phyloP scores from a whole-genome alignment of 805 yeast genomes.

The Clavispora vitiphila region DNA sequence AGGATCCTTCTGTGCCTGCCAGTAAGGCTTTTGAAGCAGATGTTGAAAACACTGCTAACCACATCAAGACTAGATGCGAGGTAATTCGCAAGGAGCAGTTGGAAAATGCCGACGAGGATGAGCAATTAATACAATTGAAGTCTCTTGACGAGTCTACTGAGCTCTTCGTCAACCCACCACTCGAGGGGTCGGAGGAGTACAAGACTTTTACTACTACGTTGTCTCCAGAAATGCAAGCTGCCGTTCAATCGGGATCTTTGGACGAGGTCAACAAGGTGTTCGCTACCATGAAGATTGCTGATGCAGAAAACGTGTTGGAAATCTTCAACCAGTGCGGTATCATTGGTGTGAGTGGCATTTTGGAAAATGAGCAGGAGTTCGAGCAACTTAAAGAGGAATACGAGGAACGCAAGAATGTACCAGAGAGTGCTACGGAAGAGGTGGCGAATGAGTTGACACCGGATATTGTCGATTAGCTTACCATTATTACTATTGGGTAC shows the following conservation, averaged over 20 bases:
- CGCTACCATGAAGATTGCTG: conserved; percentile 63
- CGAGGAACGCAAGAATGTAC: conserved; percentile 16
- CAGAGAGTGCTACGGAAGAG: background rate
- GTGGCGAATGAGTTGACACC: background rate
- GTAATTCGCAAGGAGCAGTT: conserved; percentile 52
- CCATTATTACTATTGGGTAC: background rate
- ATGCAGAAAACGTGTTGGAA: conserved; percentile 75
- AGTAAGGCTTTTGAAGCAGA: conserved; percentile 65
- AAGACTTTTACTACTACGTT: conserved; percentile 50
- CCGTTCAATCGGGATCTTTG: conserved; percentile 64
- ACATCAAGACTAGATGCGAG: conserved; percentile 71
- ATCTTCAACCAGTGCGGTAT: conserved; percentile 76
- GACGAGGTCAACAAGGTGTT: conserved; percentile 83
- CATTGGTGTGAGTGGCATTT: conserved; percentile 70
- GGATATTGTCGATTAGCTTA: background rate
- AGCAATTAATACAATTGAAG: conserved; percentile 80
- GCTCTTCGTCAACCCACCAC: conserved; percentile 66
- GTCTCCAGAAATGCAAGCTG: conserved; percentile 62
- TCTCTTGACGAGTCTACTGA: conserved; percentile 81
- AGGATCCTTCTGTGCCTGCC: conserved; percentile 54
- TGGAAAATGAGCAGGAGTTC: conserved; percentile 72
- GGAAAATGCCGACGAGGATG: conserved; percentile 40
- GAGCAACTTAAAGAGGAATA: conserved; percentile 48
- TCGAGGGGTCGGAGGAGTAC: conserved; percentile 48
- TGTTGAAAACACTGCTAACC: conserved; percentile 67